Conservation (phyloP, 768 basidiomycete genomes). For the Tulasnella sp. region DNA sequence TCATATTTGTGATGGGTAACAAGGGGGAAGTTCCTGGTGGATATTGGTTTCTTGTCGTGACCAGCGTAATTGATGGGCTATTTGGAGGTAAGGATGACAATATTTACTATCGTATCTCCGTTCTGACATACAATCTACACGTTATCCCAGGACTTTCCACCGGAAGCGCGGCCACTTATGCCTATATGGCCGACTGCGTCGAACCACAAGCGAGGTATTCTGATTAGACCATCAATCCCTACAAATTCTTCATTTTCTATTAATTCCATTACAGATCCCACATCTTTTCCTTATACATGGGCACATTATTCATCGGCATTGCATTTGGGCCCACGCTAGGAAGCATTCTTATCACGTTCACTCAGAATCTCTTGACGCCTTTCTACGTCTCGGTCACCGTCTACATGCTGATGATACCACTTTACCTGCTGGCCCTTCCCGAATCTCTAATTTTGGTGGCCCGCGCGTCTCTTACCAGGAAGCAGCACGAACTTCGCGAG, state of each 20-base stretch:
- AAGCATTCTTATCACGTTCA: slow-evolving; percentile 47
- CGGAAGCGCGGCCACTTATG: slow-evolving; percentile 42
- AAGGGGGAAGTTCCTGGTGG: slow-evolving; percentile 58
- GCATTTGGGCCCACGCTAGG: slow-evolving; percentile 69
- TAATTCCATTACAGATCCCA: slow-evolving; percentile 41
- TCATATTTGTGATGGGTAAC: slow-evolving; percentile 53
- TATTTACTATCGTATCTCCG: slow-evolving; percentile 16
- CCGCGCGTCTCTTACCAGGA: slow-evolving; percentile 30
- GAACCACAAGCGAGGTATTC: slow-evolving; percentile 44
- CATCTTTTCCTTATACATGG: slow-evolving; percentile 51
- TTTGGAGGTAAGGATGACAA: slow-evolving; percentile 58
- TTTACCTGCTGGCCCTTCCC: slow-evolving; percentile 53
- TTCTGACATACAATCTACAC: slow-evolving; percentile 20
- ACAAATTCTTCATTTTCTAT: background rate
- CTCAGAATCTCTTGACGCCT: slow-evolving; percentile 45
- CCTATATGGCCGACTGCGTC: slow-evolving; percentile 61
- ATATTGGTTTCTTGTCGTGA: slow-evolving; percentile 66
- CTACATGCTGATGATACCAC: slow-evolving; percentile 39
- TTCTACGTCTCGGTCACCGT: slow-evolving; percentile 54
- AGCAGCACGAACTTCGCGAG: background rate
- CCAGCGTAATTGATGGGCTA: slow-evolving; percentile 53
- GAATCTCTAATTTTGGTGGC: slow-evolving; percentile 60
- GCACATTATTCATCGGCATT: slow-evolving; percentile 60
- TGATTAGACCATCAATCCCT: background rate
- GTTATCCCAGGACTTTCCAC: slow-evolving; percentile 38